Evolutionary conservation across 2,329 filamentous ascomycete species (phyloP), one percentile per base, ranked within the genome.

Genomic region (Juglanconis sp.): DNA sequence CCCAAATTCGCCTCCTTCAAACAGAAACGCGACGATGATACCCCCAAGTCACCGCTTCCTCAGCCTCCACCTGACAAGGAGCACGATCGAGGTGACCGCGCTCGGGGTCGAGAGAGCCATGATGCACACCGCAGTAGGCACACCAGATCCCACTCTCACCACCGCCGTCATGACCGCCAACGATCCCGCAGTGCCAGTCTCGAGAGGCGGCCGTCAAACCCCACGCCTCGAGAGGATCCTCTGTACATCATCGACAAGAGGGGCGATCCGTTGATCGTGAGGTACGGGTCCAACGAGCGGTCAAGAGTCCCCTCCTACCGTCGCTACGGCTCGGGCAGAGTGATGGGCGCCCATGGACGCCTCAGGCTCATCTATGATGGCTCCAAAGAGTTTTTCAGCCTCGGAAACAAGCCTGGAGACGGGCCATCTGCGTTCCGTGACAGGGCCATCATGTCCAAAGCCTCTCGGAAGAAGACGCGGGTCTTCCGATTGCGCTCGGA

Each of bases 261-360:
- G 68, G 93, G 94, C 0, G 94, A 98, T 68, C 77, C 81, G 4
- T 81, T 92, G 52, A 92, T 95, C 65, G 73, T 89, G 49, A 82
- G 82, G 32, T 97, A 93, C 71, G 91, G 90, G 2, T 82, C 84
- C 34, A 81, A 90, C 44, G 87, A 96, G 70, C 85, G 84, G 40
- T 90, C 89, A 65, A 83, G 82, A 57, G 76, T 96, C 10, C 92
- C 92, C 0, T 68, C 74, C 2, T 97, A 96, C 70, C 81, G 81
- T 63, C 87, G 91, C 5, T 77, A 77, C 63, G 90, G 92, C 13
- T 77, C 79, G 58, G 92, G 92, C 2, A 81, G 80, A 60, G 77
- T 97, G 1, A 72, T 98, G 11, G 94, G 93, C 0, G 77, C 88
- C 0, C 71, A 78, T 1, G 75, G 76, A 2, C 78, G 80, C 49